These are phyloP conservation scores for Cunninghamia lanceolata DNA, from an alignment of 75 land plant genomes.

Conservation along the genomic window DNA sequence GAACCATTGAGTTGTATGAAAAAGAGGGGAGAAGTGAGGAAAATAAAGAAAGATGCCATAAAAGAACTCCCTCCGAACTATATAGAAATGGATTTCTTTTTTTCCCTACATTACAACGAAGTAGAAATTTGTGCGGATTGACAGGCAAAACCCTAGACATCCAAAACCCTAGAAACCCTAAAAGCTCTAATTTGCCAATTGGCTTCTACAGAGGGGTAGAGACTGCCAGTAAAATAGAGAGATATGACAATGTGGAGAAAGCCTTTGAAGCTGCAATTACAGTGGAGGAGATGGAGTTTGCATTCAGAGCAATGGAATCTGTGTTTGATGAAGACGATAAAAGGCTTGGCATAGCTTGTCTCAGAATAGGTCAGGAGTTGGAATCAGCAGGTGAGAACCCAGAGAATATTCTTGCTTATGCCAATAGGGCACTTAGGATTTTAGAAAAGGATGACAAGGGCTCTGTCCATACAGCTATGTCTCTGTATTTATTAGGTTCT, in stretches of 20 bases:
- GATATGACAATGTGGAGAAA: slow-evolving; percentile 21
- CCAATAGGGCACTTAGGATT: slow-evolving; percentile 45
- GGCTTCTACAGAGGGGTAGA: neutral
- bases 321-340: slow-evolving; percentile 30
- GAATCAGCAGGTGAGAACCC: slow-evolving; percentile 45
- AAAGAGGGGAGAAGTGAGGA: neutral
- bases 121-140: neutral
- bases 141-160: neutral
- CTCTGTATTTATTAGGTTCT: slow-evolving; percentile 66
- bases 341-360: slow-evolving; percentile 51
- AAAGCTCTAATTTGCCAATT: neutral
- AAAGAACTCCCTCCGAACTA: neutral
- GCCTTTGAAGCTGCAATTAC: slow-evolving; percentile 51
- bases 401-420: slow-evolving; percentile 41
- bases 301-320: slow-evolving; percentile 42
- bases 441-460: slow-evolving; percentile 27
- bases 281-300: slow-evolving; percentile 27
- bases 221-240: neutral
- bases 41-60: neutral
- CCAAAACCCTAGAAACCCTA: neutral
- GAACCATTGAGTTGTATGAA: neutral
- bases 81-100: neutral
- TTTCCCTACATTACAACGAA: neutral
- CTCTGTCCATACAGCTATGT: slow-evolving; percentile 50
- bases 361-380: slow-evolving; percentile 57